A percentile compares a stretch with the other conserved stretches of the same genome.
phyloP scores from a whole-genome alignment of 2,329 filamentous ascomycete genomes.

The Xylariaceae sp. region DNA sequence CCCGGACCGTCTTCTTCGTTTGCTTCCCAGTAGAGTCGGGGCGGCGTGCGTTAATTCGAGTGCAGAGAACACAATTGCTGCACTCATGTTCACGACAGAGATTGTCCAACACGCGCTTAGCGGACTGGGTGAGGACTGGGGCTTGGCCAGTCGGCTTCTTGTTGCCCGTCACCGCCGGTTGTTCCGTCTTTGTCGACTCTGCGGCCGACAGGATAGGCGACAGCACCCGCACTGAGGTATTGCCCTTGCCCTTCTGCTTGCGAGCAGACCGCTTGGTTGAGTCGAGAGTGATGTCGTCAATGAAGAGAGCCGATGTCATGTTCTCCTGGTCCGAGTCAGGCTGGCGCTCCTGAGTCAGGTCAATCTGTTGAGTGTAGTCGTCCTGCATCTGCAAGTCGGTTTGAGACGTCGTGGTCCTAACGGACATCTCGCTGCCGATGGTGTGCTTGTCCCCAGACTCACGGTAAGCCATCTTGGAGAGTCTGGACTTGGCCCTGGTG shows the following conservation, averaged over 20 bases:
- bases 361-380: slow-evolving; percentile 33
- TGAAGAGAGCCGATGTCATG: slow-evolving; percentile 54
- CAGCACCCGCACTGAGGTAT: slow-evolving; percentile 9
- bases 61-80: slow-evolving; percentile 53
- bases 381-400: slow-evolving; percentile 32
- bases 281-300: slow-evolving; percentile 53
- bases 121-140: slow-evolving; percentile 41
- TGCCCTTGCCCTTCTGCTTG: slow-evolving; percentile 28
- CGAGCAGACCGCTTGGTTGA: slow-evolving; percentile 32
- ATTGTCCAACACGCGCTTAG: slow-evolving; percentile 47
- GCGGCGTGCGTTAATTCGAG: slow-evolving; percentile 42
- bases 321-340: slow-evolving; percentile 37
- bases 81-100: slow-evolving; percentile 49
- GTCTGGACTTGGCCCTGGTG: slow-evolving; percentile 21
- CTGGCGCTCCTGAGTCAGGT: slow-evolving; percentile 31
- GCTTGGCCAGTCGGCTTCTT: slow-evolving; percentile 20
- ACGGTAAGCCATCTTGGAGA: slow-evolving; percentile 30
- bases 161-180: slow-evolving; percentile 27
- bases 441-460: slow-evolving; percentile 28
- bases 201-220: slow-evolving; percentile 16
- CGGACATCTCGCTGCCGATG: slow-evolving; percentile 29
- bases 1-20: slow-evolving; percentile 52
- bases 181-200: slow-evolving; percentile 28
- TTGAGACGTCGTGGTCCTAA: slow-evolving; percentile 31
- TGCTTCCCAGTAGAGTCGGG: slow-evolving; percentile 30